A percentile compares a stretch with the other conserved stretches of the same genome.
These are phyloP conservation scores for Friedmanniomyces endolithicus DNA, from an alignment of 495 filamentous ascomycete species.

Conservation along the genomic window DNA sequence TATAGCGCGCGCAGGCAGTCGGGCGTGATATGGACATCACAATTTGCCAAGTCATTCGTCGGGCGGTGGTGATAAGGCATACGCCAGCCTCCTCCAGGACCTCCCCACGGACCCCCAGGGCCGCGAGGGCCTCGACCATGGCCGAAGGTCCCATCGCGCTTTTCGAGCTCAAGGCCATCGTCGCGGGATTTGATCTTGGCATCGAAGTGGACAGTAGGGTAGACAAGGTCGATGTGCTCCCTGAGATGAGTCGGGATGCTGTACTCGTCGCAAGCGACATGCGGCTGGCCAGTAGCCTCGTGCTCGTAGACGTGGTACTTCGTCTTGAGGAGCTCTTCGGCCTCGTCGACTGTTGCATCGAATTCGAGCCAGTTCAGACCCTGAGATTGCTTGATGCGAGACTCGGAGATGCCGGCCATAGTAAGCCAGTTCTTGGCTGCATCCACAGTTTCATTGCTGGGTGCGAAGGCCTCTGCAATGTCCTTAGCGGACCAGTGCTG, in stretches of 20 bases:
- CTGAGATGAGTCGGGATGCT: slow-evolving; percentile 23
- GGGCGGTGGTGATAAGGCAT: slow-evolving; percentile 3
- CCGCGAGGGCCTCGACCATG: neutral
- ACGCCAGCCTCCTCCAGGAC: slow-evolving; percentile 17
- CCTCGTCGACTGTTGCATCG: slow-evolving; percentile 20
- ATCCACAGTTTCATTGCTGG: slow-evolving; percentile 7
- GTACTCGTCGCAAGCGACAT: slow-evolving; percentile 21
- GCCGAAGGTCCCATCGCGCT: slow-evolving; percentile 10
- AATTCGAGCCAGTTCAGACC: slow-evolving; percentile 13
- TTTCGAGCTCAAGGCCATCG: slow-evolving; percentile 6
- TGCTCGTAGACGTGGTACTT: slow-evolving; percentile 21
- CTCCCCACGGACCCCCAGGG: slow-evolving; percentile 9
- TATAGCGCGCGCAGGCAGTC: slow-evolving; percentile 46
- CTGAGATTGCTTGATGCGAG: slow-evolving; percentile 13
- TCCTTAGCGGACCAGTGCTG: slow-evolving; percentile 22
- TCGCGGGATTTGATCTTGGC: slow-evolving; percentile 18
- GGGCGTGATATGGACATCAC: slow-evolving; percentile 39
- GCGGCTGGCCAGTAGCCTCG: slow-evolving; percentile 9
- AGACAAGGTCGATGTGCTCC: slow-evolving; percentile 29
- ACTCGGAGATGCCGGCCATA: slow-evolving; percentile 8
- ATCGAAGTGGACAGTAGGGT: slow-evolving; percentile 28
- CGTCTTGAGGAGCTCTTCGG: slow-evolving; percentile 19
- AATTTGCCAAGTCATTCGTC: slow-evolving; percentile 27
- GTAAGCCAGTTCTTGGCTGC: slow-evolving; percentile 18
- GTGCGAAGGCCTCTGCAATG: slow-evolving; percentile 19